Evolutionary conservation across 805 yeast genomes (phyloP).

Genomic region (Grigorovia humatica): DNA sequence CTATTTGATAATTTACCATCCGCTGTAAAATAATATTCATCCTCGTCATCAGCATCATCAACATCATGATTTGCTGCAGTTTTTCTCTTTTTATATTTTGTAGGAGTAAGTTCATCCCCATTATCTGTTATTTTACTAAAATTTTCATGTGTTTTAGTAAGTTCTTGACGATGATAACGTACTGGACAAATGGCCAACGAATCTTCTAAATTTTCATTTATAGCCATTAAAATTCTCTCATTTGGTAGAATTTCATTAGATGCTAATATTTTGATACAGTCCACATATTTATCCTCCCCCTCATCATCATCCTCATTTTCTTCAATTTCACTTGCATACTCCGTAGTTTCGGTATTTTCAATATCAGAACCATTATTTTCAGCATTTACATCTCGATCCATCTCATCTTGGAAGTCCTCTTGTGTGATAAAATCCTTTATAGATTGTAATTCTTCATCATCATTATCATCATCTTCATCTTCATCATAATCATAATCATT

Average conservation of each 20-base stretch:
- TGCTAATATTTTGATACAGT: background rate
- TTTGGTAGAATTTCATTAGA: background rate
- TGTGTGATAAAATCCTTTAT: slow-evolving; percentile 1
- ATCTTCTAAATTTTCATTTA: background rate
- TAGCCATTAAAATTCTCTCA: background rate
- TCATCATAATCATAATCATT: slow-evolving; percentile 4
- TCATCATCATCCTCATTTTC: slow-evolving; percentile 10
- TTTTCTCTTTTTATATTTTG: slow-evolving; percentile 8
- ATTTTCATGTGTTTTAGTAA: slow-evolving; percentile 4
- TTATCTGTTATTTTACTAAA: slow-evolving; percentile 12
- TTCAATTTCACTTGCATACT: slow-evolving; percentile 7
- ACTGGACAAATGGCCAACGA: background rate
- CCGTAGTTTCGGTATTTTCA: background rate
- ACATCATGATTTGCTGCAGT: slow-evolving; percentile 7
- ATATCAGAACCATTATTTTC: background rate
- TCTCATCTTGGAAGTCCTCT: background rate
- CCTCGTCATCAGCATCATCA: slow-evolving; percentile 1
- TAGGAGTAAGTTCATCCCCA: background rate
- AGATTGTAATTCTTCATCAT: background rate
- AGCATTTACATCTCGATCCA: background rate
- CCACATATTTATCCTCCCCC: slow-evolving; percentile 7
- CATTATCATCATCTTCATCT: slow-evolving; percentile 7
- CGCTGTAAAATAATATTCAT: slow-evolving; percentile 32
- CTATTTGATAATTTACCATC: background rate
- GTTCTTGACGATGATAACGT: background rate